These are phyloP conservation scores for Globisporangium polare DNA, from an alignment of 352 stramenopile genomes.

Conservation along the genomic window DNA sequence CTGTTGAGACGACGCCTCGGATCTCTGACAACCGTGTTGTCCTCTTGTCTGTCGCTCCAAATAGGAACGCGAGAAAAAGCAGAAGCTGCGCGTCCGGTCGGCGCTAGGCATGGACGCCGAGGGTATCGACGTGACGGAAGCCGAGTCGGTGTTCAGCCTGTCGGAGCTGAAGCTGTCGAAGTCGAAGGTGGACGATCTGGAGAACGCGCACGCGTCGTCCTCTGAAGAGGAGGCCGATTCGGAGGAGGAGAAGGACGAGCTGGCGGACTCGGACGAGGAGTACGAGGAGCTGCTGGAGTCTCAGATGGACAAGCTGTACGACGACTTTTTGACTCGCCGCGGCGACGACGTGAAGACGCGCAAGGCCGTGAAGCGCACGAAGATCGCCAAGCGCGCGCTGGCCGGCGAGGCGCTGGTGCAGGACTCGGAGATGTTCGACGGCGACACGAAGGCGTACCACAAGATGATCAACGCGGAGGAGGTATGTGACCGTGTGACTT, in stretches of 20 bases:
- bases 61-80: slow-evolving; percentile 84
- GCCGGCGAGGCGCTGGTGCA: slow-evolving; percentile 76
- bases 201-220: slow-evolving; percentile 55
- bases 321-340: slow-evolving; percentile 71
- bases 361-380: slow-evolving; percentile 83
- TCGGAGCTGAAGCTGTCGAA: slow-evolving; percentile 76
- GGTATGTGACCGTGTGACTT: slow-evolving; percentile 42
- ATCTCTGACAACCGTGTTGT: slow-evolving; percentile 11
- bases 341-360: slow-evolving; percentile 79
- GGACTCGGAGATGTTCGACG: slow-evolving; percentile 80
- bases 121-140: slow-evolving; percentile 78
- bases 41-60: background rate
- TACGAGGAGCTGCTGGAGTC: slow-evolving; percentile 75
- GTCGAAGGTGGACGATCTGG: slow-evolving; percentile 69
- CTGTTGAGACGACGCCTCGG: background rate
- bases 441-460: slow-evolving; percentile 72
- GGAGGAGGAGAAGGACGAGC: slow-evolving; percentile 32
- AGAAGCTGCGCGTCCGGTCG: slow-evolving; percentile 76
- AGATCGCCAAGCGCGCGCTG: slow-evolving; percentile 79
- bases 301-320: slow-evolving; percentile 86
- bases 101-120: slow-evolving; percentile 82
- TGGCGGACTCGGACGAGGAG: slow-evolving; percentile 67
- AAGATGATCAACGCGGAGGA: slow-evolving; percentile 87
- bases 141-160: slow-evolving; percentile 77
- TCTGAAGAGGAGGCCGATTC: slow-evolving; percentile 38